These are phyloP conservation scores for Metschnikowia borealis DNA, from an alignment of 805 yeast genomes.

Conservation along the genomic window DNA sequence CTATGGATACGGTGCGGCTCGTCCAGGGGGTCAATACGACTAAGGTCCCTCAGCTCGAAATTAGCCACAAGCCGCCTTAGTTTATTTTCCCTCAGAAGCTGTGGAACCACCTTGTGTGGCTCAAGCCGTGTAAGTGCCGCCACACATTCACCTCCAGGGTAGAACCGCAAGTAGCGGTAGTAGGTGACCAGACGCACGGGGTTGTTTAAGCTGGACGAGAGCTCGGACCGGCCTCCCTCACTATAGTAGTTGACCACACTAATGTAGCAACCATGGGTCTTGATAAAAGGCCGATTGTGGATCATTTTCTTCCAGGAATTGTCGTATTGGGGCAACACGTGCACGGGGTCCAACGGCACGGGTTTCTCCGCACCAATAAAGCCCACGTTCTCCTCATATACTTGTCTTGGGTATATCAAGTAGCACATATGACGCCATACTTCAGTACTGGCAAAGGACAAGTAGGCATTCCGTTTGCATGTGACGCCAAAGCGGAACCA, in stretches of 20 bases:
- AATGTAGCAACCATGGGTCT: slow-evolving; percentile 80
- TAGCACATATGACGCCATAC: slow-evolving; percentile 51
- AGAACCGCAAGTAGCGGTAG: slow-evolving; percentile 80
- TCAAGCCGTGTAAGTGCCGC: slow-evolving; percentile 68
- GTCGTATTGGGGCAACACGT: slow-evolving; percentile 27
- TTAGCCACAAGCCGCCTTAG: slow-evolving; percentile 17
- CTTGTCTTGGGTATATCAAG: slow-evolving; percentile 51
- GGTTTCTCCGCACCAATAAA: slow-evolving; percentile 29
- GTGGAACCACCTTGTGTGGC: slow-evolving; percentile 64
- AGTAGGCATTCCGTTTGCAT: slow-evolving; percentile 52
- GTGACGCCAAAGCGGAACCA: slow-evolving; percentile 62
- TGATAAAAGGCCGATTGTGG: slow-evolving; percentile 65
- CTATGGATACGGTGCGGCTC: slow-evolving; percentile 34
- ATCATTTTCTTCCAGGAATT: slow-evolving; percentile 49
- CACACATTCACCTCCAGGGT: slow-evolving; percentile 70
- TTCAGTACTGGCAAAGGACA: slow-evolving; percentile 51
- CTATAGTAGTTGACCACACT: slow-evolving; percentile 80
- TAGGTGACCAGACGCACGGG: slow-evolving; percentile 85
- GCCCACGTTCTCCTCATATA: slow-evolving; percentile 47
- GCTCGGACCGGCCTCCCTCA: slow-evolving; percentile 72
- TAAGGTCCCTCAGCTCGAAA: slow-evolving; percentile 16
- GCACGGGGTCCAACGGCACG: slow-evolving; percentile 30
- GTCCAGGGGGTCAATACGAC: slow-evolving; percentile 9
- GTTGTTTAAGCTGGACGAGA: slow-evolving; percentile 61
- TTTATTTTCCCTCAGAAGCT: slow-evolving; percentile 34